Percentiles rank a stretch among this genome's conserved stretches.
These are phyloP conservation scores for Fraxinus nigra DNA, from an alignment of 305 asterid genomes.

Conservation along the genomic window DNA sequence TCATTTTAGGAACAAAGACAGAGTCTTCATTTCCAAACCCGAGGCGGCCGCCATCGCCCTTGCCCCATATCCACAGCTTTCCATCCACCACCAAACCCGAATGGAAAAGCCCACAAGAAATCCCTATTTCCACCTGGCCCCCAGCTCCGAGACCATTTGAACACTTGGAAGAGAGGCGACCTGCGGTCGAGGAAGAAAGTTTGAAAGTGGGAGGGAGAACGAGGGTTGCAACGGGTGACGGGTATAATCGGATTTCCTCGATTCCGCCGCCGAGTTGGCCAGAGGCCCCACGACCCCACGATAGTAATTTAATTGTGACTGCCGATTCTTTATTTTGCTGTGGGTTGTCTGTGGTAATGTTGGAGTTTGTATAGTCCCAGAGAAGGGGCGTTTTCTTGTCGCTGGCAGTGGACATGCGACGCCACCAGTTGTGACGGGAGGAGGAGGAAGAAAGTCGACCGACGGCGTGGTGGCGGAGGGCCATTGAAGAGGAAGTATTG, in stretches of 20 bases:
- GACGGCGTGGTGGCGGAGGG: conserved; percentile 33
- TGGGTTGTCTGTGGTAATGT: conserved; percentile 3
- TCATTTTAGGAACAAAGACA: conserved; percentile 61
- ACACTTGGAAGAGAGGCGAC: conserved; percentile 43
- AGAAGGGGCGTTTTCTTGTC: conserved; percentile 40
- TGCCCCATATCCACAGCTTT: conserved; percentile 83
- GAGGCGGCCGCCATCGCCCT: conserved; percentile 96
- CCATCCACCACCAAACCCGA: conserved; percentile 79
- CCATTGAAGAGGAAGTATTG: conserved; percentile 22
- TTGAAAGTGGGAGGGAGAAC: conserved; percentile 51
- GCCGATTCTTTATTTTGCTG: conserved; percentile 20
- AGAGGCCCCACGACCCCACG: conserved; percentile 98
- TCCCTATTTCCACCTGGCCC: conserved; percentile 47
- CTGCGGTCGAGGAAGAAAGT: conserved; percentile 58
- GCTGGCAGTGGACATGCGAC: conserved; percentile 20
- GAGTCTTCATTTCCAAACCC: conserved; percentile 82
- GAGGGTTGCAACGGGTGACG: conserved; percentile 60
- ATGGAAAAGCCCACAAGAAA: conserved; percentile 88
- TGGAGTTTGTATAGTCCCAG: conserved; percentile 31
- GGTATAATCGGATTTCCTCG: conserved; percentile 76
- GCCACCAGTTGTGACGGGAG: conserved; percentile 19
- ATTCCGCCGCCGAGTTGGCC: conserved; percentile 92
- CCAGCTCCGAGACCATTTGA: conserved; percentile 15
- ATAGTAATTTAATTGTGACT: conserved; percentile 57
- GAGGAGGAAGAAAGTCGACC: conserved; percentile 18